Percentiles rank a stretch among this genome's conserved stretches.
These are phyloP conservation scores for Dendryphion nanum DNA, from an alignment of 2,329 filamentous ascomycete species.

Conservation along the genomic window DNA sequence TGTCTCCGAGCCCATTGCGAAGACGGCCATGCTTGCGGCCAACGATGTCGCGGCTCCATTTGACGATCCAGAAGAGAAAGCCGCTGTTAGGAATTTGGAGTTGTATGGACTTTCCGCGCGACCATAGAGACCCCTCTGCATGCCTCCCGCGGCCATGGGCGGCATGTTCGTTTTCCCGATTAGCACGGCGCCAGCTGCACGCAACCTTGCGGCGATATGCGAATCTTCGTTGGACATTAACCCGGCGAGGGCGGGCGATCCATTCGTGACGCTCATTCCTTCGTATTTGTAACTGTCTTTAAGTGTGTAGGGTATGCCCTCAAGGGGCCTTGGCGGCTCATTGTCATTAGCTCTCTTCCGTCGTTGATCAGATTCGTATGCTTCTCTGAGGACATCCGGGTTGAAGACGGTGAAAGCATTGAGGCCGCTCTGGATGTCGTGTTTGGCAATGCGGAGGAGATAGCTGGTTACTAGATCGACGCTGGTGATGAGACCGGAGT, in stretches of 20 bases:
- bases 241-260: conserved; percentile 54
- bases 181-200: conserved; percentile 51
- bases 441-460: conserved; percentile 44
- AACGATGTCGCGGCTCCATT: conserved; percentile 56
- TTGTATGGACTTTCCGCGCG: conserved; percentile 60
- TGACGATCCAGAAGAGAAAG: conserved; percentile 58
- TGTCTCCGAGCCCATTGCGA: conserved; percentile 57
- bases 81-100: conserved; percentile 51
- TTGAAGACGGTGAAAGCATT: conserved; percentile 51
- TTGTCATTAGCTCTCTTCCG: conserved; percentile 38
- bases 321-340: conserved; percentile 38
- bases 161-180: conserved; percentile 61
- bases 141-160: conserved; percentile 59
- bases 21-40: conserved; percentile 51
- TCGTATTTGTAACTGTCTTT: conserved; percentile 56
- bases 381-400: conserved; percentile 43
- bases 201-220: conserved; percentile 48
- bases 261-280: conserved; percentile 51
- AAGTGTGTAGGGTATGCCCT: conserved; percentile 55
- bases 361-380: conserved; percentile 43
- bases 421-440: conserved; percentile 43
- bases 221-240: conserved; percentile 54
- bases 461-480: conserved; percentile 46
- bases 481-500: conserved; percentile 37
- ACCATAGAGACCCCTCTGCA: conserved; percentile 57